Percentiles rank a stretch among this genome's conserved stretches.
Conservation (phyloP, 768 basidiomycete species). For the Strobilomyces echinocephalus region DNA sequence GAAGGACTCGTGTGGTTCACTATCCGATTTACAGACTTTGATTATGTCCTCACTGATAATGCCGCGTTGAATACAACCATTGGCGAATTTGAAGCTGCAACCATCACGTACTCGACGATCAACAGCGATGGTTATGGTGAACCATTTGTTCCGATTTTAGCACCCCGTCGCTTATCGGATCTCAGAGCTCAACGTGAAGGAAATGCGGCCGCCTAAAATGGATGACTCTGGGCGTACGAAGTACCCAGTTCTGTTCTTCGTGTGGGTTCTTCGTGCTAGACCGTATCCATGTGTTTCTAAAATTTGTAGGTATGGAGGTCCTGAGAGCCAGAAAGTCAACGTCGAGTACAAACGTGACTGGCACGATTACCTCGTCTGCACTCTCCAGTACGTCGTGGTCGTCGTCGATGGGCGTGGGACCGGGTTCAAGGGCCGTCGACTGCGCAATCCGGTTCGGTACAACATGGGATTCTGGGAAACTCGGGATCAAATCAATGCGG, state of each 20-base stretch:
- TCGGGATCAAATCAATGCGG: conserved; percentile 84
- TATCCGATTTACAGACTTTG: conserved; percentile 42
- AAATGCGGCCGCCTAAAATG: conserved; percentile 88
- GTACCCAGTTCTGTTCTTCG: conserved; percentile 89
- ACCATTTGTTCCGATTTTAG: conserved; percentile 13
- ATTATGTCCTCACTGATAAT: conserved; percentile 70
- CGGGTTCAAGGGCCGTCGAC: conserved; percentile 61
- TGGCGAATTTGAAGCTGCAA: conserved; percentile 65
- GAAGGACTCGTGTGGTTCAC: not conserved
- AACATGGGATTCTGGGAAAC: conserved; percentile 90
- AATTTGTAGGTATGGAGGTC: conserved; percentile 77
- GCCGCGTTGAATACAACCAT: conserved; percentile 58
- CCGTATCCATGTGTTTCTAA: conserved; percentile 2
- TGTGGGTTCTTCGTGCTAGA: conserved; percentile 39
- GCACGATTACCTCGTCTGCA: too few species aligned
- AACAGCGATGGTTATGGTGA: conserved; percentile 77
- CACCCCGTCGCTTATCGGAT: conserved; percentile 17
- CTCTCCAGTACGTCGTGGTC: too few species aligned
- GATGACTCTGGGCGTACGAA: conserved; percentile 94
- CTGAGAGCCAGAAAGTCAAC: conserved; percentile 75
- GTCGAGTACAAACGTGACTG: conserved; percentile 23
- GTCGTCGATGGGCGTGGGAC: too few species aligned
- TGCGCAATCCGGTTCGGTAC: conserved; percentile 85
- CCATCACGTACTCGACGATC: conserved; percentile 65
- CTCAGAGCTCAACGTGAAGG: conserved; percentile 82